Conservation (phyloP, 2,329 filamentous ascomycete genomes). For the Trichoderma koningiopsis region DNA sequence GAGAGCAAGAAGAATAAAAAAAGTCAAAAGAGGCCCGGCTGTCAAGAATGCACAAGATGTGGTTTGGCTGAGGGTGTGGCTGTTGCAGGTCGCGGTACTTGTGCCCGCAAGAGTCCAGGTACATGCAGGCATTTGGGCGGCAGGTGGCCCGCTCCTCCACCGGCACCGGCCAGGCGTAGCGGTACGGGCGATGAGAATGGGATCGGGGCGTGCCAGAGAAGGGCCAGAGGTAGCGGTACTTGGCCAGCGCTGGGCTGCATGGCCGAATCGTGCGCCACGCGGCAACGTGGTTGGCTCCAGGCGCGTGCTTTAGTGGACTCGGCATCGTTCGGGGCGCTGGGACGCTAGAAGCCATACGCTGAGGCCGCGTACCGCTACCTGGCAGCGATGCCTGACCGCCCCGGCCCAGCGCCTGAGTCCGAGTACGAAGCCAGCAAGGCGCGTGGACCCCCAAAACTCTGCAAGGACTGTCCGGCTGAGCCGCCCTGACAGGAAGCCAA, state of each 20-base stretch:
- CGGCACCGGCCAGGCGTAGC: constrained; percentile 16
- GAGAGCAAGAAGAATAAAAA: not conserved
- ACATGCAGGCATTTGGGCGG: constrained; percentile 20
- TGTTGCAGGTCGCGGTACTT: constrained; percentile 18
- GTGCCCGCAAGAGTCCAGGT: not conserved
- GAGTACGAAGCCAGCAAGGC: constrained; percentile 17
- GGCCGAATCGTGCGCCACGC: constrained; percentile 7
- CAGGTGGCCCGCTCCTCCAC: constrained; percentile 19
- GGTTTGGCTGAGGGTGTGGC: constrained; percentile 15
- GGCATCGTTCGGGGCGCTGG: constrained; percentile 14
- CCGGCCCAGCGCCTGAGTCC: constrained; percentile 2
- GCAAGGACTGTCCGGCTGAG: constrained; percentile 20
- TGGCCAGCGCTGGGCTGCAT: not conserved
- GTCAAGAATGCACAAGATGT: constrained; percentile 2
- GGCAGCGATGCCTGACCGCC: constrained; percentile 19
- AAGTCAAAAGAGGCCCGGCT: constrained; percentile 12
- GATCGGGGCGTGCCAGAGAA: not conserved
- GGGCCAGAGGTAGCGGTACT: not conserved
- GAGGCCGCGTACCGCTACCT: not conserved
- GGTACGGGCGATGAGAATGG: not conserved
- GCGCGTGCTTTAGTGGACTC: constrained; percentile 11
- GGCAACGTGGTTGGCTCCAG: constrained; percentile 19
- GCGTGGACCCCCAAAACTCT: not conserved
- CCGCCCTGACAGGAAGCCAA: constrained; percentile 25
- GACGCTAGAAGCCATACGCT: not conserved